phyloP scores from a whole-genome alignment of 371 early-diverging fungal species.

The Funneliformis caledonium region DNA sequence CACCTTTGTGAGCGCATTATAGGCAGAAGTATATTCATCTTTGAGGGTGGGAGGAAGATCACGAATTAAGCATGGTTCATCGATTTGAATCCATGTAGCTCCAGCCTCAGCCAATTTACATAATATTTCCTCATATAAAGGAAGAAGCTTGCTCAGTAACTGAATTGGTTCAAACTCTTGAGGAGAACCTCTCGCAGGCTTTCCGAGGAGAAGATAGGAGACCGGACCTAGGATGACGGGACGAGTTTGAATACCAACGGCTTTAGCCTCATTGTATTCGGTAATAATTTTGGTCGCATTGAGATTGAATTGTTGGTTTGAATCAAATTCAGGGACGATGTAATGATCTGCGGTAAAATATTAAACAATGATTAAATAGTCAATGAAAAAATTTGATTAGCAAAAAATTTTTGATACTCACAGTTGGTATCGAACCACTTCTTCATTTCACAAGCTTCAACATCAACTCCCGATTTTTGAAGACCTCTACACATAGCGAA shows the following conservation, averaged over 20 bases:
- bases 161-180: constrained; percentile 74
- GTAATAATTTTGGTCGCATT: constrained; percentile 75
- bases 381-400: not conserved
- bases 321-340: constrained; percentile 88
- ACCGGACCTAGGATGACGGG: constrained; percentile 95
- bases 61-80: constrained; percentile 87
- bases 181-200: constrained; percentile 56
- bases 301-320: constrained; percentile 76
- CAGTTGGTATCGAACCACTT: constrained; percentile 98
- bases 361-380: not conserved
- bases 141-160: constrained; percentile 73
- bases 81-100: constrained; percentile 92
- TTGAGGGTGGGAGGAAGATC: constrained; percentile 67
- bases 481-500: constrained; percentile 98
- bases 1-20: constrained; percentile 66
- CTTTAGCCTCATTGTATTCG: constrained; percentile 92
- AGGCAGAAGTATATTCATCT: constrained; percentile 58
- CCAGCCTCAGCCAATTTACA: constrained; percentile 80
- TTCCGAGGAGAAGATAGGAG: constrained; percentile 85
- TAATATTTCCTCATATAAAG: constrained; percentile 81
- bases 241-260: constrained; percentile 86
- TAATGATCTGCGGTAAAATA: constrained; percentile 51
- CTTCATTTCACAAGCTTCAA: constrained; percentile 95
- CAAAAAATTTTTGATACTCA: constrained; percentile 53
- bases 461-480: constrained; percentile 81